A percentile compares a stretch with the other conserved stretches of the same genome.
Evolutionary conservation across 176 grass and related monocot genomes (phyloP).

Genomic region (Juncus inflexus): DNA sequence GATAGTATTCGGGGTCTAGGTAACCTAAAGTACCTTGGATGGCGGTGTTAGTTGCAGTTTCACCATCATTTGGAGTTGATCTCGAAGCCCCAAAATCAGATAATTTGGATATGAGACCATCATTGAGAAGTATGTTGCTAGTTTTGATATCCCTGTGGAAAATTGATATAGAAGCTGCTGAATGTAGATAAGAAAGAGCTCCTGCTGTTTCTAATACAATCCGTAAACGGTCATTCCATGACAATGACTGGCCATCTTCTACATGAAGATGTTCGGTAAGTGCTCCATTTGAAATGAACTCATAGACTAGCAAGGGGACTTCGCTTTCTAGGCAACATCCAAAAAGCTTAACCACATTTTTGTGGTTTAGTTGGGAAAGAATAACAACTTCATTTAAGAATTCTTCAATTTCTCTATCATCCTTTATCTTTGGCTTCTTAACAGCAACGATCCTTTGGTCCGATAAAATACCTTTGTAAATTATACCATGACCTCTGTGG

Average conservation of each 20-base stretch:
- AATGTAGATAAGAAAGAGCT: slow-evolving; percentile 9
- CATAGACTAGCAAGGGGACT: slow-evolving; percentile 16
- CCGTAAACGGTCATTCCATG: not conserved
- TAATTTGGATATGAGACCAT: slow-evolving; percentile 3
- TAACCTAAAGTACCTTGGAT: slow-evolving; percentile 14
- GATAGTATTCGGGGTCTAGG: slow-evolving; percentile 12
- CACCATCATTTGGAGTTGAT: not conserved
- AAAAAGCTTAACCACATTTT: slow-evolving; percentile 12
- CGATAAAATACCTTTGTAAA: slow-evolving; percentile 17
- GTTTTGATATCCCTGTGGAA: slow-evolving; percentile 19
- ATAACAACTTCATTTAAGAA: slow-evolving; percentile 15
- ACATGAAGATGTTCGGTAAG: slow-evolving; percentile 2
- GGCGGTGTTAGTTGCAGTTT: not conserved
- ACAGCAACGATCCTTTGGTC: not conserved
- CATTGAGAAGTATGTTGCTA: slow-evolving; percentile 12
- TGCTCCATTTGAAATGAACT: slow-evolving; percentile 10
- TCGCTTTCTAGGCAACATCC: slow-evolving; percentile 18
- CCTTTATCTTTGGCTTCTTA: slow-evolving; percentile 10
- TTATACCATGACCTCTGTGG: slow-evolving; percentile 12
- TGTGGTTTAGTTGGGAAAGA: slow-evolving; percentile 24
- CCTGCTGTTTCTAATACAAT: not conserved
- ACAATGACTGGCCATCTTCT: not conserved
- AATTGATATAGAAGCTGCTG: not conserved
- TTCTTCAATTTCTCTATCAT: slow-evolving; percentile 17
- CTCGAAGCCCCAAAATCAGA: slow-evolving; percentile 17